Conservation (phyloP, 1,284 basidiomycete species). For the Cutaneotrichosporon dermatis region DNA sequence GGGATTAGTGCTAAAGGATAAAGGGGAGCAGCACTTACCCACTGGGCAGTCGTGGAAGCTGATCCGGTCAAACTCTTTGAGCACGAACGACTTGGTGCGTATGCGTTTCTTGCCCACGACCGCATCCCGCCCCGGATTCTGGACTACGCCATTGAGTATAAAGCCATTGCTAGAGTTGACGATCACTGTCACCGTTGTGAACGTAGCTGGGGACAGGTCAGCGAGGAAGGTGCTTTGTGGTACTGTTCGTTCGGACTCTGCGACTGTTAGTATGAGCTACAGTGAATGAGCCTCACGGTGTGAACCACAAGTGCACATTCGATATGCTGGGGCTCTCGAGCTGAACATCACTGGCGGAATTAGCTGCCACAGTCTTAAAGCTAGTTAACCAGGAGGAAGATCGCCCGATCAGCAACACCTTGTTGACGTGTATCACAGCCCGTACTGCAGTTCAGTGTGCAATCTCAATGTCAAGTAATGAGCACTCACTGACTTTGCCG, state of each 20-base stretch:
- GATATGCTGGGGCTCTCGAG: conserved; percentile 8
- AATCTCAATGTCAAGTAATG: too few relatives aligned
- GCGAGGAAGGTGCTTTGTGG: conserved; percentile 15
- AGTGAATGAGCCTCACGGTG: conserved; percentile 11
- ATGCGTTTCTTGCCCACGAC: conserved; percentile 37
- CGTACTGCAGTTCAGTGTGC: background rate
- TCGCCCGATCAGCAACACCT: background rate
- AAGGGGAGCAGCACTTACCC: background rate
- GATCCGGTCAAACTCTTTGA: conserved; percentile 11
- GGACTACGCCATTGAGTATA: conserved; percentile 64
- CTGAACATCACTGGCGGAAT: background rate
- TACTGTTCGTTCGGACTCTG: background rate
- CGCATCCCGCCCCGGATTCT: conserved; percentile 17
- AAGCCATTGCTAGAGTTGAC: conserved; percentile 75
- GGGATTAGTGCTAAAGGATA: too few relatives aligned
- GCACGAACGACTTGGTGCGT: conserved; percentile 7
- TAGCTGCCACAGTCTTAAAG: background rate
- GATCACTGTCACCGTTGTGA: conserved; percentile 45
- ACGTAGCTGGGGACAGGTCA: background rate
- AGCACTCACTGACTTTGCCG: background rate
- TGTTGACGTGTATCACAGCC: background rate
- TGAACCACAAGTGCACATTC: conserved; percentile 15
- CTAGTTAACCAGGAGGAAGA: too few relatives aligned
- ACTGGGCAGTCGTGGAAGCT: conserved; percentile 1
- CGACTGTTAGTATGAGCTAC: background rate